These are phyloP conservation scores for Amanita pallidorosea DNA, from an alignment of 768 basidiomycete genomes.

Conservation along the genomic window DNA sequence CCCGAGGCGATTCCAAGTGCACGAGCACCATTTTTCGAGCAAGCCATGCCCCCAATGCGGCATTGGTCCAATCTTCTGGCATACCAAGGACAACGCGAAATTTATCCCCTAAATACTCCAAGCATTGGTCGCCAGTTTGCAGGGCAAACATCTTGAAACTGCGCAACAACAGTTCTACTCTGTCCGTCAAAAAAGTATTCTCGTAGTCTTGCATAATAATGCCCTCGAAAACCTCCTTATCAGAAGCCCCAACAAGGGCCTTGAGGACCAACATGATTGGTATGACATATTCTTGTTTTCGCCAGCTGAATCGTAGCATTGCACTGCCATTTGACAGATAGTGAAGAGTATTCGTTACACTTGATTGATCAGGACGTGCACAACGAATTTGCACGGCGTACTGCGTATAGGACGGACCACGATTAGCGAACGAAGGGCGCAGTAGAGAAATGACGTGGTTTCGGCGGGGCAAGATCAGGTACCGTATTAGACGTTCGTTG, in stretches of 20 bases:
- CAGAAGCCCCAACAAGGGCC: slow-evolving; percentile 81
- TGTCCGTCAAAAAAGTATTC: slow-evolving; percentile 95
- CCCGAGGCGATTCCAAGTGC: slow-evolving; percentile 75
- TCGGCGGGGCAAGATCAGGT: slow-evolving; percentile 90
- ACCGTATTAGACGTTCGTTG: slow-evolving; percentile 96
- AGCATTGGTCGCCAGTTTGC: slow-evolving; percentile 80
- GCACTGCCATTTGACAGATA: slow-evolving; percentile 94
- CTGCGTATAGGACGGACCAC: slow-evolving; percentile 90
- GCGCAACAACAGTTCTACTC: slow-evolving; percentile 86
- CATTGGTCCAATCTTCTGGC: slow-evolving; percentile 91
- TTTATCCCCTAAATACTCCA: slow-evolving; percentile 94
- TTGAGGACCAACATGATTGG: slow-evolving; percentile 96
- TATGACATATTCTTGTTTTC: slow-evolving; percentile 97
- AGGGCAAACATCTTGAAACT: slow-evolving; percentile 92
- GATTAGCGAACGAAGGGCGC: slow-evolving; percentile 84
- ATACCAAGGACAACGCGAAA: slow-evolving; percentile 85
- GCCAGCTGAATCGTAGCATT: slow-evolving; percentile 94
- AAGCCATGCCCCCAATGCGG: slow-evolving; percentile 70
- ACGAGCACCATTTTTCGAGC: slow-evolving; percentile 82
- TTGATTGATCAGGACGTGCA: slow-evolving; percentile 87
- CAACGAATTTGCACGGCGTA: slow-evolving; percentile 95
- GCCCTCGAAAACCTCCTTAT: slow-evolving; percentile 94
- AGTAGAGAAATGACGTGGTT: slow-evolving; percentile 92
- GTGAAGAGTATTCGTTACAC: slow-evolving; percentile 92
- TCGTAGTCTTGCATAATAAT: slow-evolving; percentile 95